These are phyloP conservation scores for Chenopodium album DNA, from an alignment of 148 eudicot species.

Conservation along the genomic window DNA sequence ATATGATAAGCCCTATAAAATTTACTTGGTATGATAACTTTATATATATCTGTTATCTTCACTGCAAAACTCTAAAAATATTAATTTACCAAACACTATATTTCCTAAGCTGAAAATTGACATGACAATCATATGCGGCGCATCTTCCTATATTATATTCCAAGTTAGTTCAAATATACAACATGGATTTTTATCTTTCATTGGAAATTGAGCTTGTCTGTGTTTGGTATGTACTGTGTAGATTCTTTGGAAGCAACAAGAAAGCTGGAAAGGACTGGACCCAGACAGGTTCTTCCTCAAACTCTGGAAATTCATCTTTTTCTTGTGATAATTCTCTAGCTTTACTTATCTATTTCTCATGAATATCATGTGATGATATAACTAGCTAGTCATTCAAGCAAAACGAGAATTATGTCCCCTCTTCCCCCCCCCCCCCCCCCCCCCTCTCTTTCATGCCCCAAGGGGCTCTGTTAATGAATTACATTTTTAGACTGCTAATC, in stretches of 20 bases:
- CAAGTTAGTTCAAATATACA: not conserved
- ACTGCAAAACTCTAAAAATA: too few species aligned
- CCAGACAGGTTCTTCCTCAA: constrained; percentile 26
- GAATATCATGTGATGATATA: not conserved
- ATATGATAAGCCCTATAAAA: too few species aligned
- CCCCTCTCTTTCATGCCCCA: not conserved
- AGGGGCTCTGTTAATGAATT: not conserved
- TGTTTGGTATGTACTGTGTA: constrained; percentile 20
- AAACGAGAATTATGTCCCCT: too few species aligned
- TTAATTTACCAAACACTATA: too few species aligned
- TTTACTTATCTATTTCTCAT: not conserved
- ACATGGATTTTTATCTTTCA: not conserved
- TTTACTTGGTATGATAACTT: too few species aligned
- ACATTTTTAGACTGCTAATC: too few species aligned
- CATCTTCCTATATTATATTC: not conserved
- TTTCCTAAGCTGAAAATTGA: too few species aligned
- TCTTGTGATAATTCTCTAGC: not conserved
- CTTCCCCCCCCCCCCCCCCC: too few species aligned
- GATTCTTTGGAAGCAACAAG: constrained; percentile 24
- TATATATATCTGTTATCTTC: too few species aligned
- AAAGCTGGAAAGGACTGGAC: constrained; percentile 15
- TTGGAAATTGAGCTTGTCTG: not conserved
- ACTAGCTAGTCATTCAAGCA: too few species aligned
- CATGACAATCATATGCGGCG: too few species aligned
- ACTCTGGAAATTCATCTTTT: not conserved